A percentile compares a stretch with the other conserved stretches of the same genome.
Evolutionary conservation across 345 rosid genomes (phyloP).

Genomic region (Mercurialis annua): DNA sequence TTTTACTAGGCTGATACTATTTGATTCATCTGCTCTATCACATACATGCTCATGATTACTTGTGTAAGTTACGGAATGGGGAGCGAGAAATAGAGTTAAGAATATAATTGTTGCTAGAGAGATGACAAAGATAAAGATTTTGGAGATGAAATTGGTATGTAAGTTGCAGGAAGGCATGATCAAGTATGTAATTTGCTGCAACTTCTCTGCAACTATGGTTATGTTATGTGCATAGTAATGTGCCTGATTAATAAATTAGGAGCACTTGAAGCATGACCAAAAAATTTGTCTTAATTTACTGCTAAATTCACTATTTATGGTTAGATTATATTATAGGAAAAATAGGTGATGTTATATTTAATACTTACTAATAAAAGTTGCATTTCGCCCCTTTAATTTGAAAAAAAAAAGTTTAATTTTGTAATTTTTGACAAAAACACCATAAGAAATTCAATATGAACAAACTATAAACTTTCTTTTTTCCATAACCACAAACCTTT

Average conservation of each 20-base stretch:
- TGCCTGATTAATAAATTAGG: not conserved
- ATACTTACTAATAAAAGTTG: too few species aligned
- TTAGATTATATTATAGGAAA: too few species aligned
- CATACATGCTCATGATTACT: not conserved
- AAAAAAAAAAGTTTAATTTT: too few species aligned
- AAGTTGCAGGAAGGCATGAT: conserved; percentile 3
- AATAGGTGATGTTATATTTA: too few species aligned
- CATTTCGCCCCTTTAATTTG: too few species aligned
- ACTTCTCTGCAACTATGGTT: not conserved
- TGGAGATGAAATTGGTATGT: not conserved
- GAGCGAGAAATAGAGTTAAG: not conserved
- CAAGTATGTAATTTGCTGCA: not conserved
- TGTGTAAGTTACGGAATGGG: not conserved
- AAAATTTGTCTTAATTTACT: too few species aligned
- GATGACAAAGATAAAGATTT: not conserved
- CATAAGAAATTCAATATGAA: too few species aligned
- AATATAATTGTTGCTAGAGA: not conserved
- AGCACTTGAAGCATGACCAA: too few species aligned
- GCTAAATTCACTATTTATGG: too few species aligned
- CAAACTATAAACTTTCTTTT: too few species aligned
- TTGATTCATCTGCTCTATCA: conserved; percentile 1
- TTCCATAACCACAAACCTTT: too few species aligned
- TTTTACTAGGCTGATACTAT: not conserved
- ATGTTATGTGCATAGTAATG: not conserved
- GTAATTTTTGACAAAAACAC: too few species aligned